These are phyloP conservation scores for Lepidium sativum DNA, from an alignment of 345 rosid species.

Conservation along the genomic window DNA sequence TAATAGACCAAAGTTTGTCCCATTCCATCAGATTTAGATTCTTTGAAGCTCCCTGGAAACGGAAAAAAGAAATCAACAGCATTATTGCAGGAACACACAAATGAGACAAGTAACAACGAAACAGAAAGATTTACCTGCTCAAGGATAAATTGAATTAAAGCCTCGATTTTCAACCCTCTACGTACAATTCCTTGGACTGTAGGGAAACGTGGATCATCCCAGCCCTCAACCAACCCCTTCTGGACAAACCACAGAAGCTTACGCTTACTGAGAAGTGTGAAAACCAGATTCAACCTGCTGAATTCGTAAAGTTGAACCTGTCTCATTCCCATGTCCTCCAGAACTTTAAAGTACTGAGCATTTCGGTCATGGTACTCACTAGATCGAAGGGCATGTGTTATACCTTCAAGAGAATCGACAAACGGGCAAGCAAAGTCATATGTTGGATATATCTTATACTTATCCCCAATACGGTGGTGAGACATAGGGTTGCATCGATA, in stretches of 20 bases:
- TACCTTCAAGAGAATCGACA: constrained; percentile 78
- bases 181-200: constrained; percentile 96
- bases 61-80: not conserved
- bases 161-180: constrained; percentile 83
- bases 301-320: constrained; percentile 77
- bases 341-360: constrained; percentile 82
- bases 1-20: constrained; percentile 97
- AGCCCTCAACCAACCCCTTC: constrained; percentile 74
- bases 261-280: constrained; percentile 89
- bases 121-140: constrained; percentile 53
- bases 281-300: constrained; percentile 81
- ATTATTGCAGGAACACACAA: not conserved
- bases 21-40: constrained; percentile 95
- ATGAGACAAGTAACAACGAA: not conserved
- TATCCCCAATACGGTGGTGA: constrained; percentile 83
- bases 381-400: constrained; percentile 82
- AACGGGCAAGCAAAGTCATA: constrained; percentile 98
- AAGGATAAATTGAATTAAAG: constrained; percentile 82
- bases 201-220: constrained; percentile 99
- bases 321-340: constrained; percentile 65
- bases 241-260: constrained; percentile 96
- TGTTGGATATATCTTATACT: constrained; percentile 87
- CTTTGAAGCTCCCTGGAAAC: constrained; percentile 77
- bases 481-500: constrained; percentile 87
- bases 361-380: constrained; percentile 85